Evolutionary conservation across 345 rosid species (phyloP).

Genomic region (Populus pruinosa): DNA sequence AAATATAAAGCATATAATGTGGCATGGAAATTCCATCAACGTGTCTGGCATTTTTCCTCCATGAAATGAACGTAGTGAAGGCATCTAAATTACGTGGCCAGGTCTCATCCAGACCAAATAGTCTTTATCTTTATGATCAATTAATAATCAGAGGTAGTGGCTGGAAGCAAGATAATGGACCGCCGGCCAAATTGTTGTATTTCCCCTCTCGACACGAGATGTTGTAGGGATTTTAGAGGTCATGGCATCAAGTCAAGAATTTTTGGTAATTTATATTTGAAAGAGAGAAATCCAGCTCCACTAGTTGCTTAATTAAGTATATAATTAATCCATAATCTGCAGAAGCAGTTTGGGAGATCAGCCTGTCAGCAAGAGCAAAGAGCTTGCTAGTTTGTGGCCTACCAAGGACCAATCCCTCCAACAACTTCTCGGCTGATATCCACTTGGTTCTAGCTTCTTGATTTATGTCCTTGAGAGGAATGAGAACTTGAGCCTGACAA

Average conservation of each 20-base stretch:
- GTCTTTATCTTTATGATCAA: not conserved
- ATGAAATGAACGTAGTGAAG: not conserved
- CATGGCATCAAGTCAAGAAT: not conserved
- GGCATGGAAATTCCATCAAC: not conserved
- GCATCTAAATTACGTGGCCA: conserved; percentile 6
- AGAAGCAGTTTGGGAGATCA: not conserved
- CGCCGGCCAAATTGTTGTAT: not conserved
- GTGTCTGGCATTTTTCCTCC: conserved; percentile 7
- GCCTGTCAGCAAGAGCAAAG: not conserved
- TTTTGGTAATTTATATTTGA: not conserved
- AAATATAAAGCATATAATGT: not conserved
- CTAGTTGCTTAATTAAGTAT: conserved; percentile 5
- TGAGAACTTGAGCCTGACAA: not conserved
- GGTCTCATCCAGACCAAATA: not conserved
- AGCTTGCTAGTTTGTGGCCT: not conserved
- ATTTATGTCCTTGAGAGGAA: not conserved
- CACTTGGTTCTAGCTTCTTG: not conserved
- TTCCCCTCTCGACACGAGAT: not conserved
- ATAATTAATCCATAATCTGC: not conserved
- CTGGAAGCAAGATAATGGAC: not conserved
- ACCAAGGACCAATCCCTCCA: not conserved
- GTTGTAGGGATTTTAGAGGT: not conserved
- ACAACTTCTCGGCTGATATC: not conserved
- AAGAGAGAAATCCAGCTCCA: not conserved
- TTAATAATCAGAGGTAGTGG: not conserved